Evolutionary conservation across 2,329 filamentous ascomycete genomes (phyloP).

Genomic region (Geosmithia morbida): DNA sequence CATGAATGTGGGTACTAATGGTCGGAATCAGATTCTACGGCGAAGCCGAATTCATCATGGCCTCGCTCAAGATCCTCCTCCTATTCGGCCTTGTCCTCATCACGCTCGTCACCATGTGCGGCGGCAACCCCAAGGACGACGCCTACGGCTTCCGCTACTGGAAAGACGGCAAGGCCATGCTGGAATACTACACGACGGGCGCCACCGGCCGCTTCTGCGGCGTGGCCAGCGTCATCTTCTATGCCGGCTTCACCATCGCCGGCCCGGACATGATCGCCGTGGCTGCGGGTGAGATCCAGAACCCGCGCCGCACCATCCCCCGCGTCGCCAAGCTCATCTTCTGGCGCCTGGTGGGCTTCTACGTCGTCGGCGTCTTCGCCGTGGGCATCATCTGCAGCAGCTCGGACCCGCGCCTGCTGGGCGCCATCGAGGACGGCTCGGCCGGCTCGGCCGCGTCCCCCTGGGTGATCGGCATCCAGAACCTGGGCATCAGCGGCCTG

Average conservation of each 20-base stretch:
- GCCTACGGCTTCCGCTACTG: conserved; percentile 52
- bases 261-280: conserved; percentile 53
- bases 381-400: conserved; percentile 39
- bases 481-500: conserved; percentile 33
- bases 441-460: conserved; percentile 43
- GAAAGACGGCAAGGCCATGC: conserved; percentile 17
- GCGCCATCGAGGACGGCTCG: conserved; percentile 28
- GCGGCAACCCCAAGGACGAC: conserved; percentile 48
- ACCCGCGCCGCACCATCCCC: conserved; percentile 50
- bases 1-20: too few species aligned
- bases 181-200: conserved; percentile 23
- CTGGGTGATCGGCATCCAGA: conserved; percentile 45
- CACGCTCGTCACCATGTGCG: conserved; percentile 55
- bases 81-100: conserved; percentile 41
- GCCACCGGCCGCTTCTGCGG: conserved; percentile 47
- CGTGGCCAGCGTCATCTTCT: conserved; percentile 40
- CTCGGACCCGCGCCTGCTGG: conserved; percentile 26
- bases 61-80: conserved; percentile 35
- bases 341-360: conserved; percentile 57
- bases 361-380: conserved; percentile 48
- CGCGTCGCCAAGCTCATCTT: conserved; percentile 60
- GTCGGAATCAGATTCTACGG: conserved; percentile 17
- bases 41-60: conserved; percentile 37
- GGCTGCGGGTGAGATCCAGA: conserved; percentile 42
- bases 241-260: conserved; percentile 53